Conservation (phyloP, 192 early-diverging fungal species). For the Coemansia sp. region DNA sequence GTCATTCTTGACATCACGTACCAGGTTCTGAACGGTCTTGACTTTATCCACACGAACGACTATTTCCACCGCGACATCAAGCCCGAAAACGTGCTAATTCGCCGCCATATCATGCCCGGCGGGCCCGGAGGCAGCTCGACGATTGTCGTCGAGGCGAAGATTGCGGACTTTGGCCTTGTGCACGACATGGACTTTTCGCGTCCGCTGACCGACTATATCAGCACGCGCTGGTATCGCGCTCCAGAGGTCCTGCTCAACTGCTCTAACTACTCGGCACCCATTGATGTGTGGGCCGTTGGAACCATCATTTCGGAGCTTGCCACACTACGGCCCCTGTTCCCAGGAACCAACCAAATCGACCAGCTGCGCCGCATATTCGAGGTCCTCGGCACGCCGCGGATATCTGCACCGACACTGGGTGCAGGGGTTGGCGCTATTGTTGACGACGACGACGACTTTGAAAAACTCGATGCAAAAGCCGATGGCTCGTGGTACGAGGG, state of each 20-base stretch:
- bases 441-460: constrained; percentile 7
- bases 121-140: constrained; percentile 41
- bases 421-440: not conserved
- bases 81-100: constrained; percentile 91
- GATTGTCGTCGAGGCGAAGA: constrained; percentile 66
- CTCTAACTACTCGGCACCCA: constrained; percentile 80
- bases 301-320: constrained; percentile 89
- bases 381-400: constrained; percentile 74
- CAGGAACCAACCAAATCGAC: constrained; percentile 91
- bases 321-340: constrained; percentile 87
- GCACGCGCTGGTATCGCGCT: constrained; percentile 97
- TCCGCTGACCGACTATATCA: constrained; percentile 96
- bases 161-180: constrained; percentile 96
- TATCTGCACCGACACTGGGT: constrained; percentile 30
- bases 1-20: constrained; percentile 80
- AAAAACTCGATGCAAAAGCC: constrained; percentile 7
- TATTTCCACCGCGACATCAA: constrained; percentile 98
- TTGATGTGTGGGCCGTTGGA: constrained; percentile 97
- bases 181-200: constrained; percentile 83
- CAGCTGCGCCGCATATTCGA: constrained; percentile 84
- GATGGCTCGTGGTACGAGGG: constrained; percentile 75
- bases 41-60: constrained; percentile 90
- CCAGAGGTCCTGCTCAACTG: constrained; percentile 90
- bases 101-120: constrained; percentile 31
- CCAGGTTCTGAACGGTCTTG: constrained; percentile 84